Base-by-base conservation (phyloP, 139 green algal genomes). In the Haematococcus lacustris region DNA sequence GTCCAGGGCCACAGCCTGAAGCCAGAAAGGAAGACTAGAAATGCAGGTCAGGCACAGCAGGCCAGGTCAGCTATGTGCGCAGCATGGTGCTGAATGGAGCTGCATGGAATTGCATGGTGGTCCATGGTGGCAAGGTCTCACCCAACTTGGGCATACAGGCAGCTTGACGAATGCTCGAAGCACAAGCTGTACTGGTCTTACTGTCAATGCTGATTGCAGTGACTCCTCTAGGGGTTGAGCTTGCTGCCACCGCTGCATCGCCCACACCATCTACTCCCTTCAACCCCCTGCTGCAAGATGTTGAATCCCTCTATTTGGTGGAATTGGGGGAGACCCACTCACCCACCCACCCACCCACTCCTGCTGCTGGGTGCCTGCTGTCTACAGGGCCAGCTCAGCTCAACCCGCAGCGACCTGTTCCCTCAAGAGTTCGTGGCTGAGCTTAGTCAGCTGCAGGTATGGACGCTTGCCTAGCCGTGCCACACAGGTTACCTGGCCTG, bases 381-480 rank as follows among this genome's bases (percentile, higher is more conserved):
- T 82, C 51, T 75, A 81, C 32, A 86, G 28, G 82, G 82, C 0
- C 91, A 97, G 80, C 89, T 94, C 40, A 90, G 87, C 77, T 85
- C 71, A 61, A 94, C 88, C 0, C 76, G 91, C 3, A 83, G 79
- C 5, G 91, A 97, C 76, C 81, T 97, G n/a, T 81, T 97, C 59
- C 81, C 87, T 5, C 73, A 82, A 41, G 83, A 85, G 77, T 98
- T 97, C 80, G 87, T 97, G 37, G 77, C 92, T 47, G 92, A 99
- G 86, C 90, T 99, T 21, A 80, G 87, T 38, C 92, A 96, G 73
- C 86, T 99, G 71, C 79, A 85, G 74, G 79, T 84, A 30, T 28
- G 47, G 47, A 21, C 13, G 47, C 13, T 57, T 57, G 47, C n/a
- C n/a, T n/a, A n/a, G n/a, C n/a, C n/a, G n/a, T n/a, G n/a, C n/a